Evolutionary conservation across 2,329 filamentous ascomycete species (phyloP), one percentile per base, ranked within the genome.

Genomic region (Botrytis squamosa): DNA sequence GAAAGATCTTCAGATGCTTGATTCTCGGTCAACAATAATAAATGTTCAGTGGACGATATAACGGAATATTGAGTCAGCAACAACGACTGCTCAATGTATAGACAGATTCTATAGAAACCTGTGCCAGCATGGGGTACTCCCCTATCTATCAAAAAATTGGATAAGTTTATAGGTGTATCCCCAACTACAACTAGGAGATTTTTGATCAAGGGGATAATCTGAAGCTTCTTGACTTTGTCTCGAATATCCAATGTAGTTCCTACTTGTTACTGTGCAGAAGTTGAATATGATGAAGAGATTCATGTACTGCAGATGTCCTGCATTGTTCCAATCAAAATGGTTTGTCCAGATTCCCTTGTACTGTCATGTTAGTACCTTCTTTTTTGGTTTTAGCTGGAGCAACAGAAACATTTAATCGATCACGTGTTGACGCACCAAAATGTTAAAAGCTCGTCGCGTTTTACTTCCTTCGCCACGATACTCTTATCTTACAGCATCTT

Each of bases 401-500:
- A 52, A 40, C 7, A 1, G 33, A 33, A 44, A 25, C 20, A 18
- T 16, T 55, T 29, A 18, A 25, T 42, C 0, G 20, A 59, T 69
- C 66, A 69, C 66, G 49, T 69, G 66, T 57, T 42, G 7, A 33
- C 66, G 25, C 16, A 52, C n/a, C 38, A 42, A n/a, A 49, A 38
- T 36, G 4, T 42, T 14, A 14, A 38, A 36, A 44, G 4, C 16
- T 40, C 20, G 20, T 46, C 68, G 40, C 42, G 55, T 64, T 46
- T 70, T 40, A 62, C 29, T 49, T 46, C 18, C 49, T 42, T 63
- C 38, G 60, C 36, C 36, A 40, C 38, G 60, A 63, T 14, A 63
- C 38, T 70, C 42, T n/a, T 36, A 22, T 70, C 62, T 3, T 9
- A 44, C 40, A 46, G 29, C 68, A 22, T 64, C 14, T 38, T 8